A percentile compares a stretch with the other conserved stretches of the same genome.
Evolutionary conservation across 176 grass and related monocot species (phyloP).

Genomic region (maize (Zea mays)): DNA sequence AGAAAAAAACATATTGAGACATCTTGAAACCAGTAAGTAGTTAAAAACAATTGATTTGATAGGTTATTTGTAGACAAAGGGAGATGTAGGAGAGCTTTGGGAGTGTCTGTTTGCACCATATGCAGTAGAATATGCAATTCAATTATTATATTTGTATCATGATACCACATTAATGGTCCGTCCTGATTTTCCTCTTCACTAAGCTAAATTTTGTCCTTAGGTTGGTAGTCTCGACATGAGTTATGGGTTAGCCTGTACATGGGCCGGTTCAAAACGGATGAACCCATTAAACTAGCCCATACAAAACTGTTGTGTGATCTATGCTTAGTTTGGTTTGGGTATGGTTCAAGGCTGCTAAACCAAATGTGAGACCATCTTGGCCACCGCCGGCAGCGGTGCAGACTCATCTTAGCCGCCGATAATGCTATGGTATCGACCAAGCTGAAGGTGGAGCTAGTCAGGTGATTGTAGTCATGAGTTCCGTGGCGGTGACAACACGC

Average conservation of each 20-base stretch:
- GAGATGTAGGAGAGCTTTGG: neutral
- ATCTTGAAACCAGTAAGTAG: neutral
- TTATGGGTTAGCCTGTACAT: neutral
- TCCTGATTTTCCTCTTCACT: neutral
- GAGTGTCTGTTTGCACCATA: neutral
- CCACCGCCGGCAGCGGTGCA: no score
- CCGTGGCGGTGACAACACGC: no score
- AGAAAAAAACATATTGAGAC: neutral
- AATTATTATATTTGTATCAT: slow-evolving; percentile 3
- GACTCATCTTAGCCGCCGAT: no score
- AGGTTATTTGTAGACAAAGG: neutral
- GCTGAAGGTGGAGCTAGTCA: no score
- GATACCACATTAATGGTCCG: neutral
- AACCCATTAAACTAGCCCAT: no score
- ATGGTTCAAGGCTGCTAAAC: no score
- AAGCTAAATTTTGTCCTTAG: neutral
- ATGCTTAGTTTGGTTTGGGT: no score
- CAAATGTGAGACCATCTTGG: no score
- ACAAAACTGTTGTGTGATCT: no score
- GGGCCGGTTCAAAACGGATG: no score
- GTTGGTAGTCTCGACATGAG: neutral
- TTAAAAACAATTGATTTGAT: neutral
- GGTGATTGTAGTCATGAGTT: no score
- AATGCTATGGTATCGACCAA: no score
- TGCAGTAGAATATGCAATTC: neutral